Percentiles rank a stretch among this genome's conserved stretches.
Evolutionary conservation across 164 flowering plant genomes (phyloP).

Genomic region (Stephania yunnanensis): DNA sequence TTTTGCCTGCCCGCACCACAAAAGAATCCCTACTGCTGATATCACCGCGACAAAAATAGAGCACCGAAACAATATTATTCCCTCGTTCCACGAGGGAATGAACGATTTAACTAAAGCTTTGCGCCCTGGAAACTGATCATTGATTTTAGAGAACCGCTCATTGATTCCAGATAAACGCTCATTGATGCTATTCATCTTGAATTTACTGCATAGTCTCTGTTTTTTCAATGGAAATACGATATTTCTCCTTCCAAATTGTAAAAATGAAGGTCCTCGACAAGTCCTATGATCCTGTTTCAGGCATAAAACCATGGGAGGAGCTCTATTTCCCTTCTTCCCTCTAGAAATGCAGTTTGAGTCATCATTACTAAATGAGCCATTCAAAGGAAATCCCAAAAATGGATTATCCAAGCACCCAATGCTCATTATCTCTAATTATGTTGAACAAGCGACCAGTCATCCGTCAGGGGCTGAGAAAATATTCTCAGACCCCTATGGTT

Average conservation of each 20-base stretch:
- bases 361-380: constrained; percentile 23
- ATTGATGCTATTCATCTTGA: constrained; percentile 42
- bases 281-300: constrained; percentile 36
- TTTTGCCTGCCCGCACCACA: constrained; percentile 73
- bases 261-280: constrained; percentile 33
- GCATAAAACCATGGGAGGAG: constrained; percentile 25
- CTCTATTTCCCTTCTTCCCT: constrained; percentile 20
- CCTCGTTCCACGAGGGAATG: constrained; percentile 73
- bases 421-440: constrained; percentile 43
- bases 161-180: constrained; percentile 45
- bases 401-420: constrained; percentile 29
- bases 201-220: constrained; percentile 31
- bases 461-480: constrained; percentile 64
- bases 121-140: constrained; percentile 47
- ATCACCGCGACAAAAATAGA: constrained; percentile 66
- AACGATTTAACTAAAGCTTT: constrained; percentile 52
- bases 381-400: constrained; percentile 48
- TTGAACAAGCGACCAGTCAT: constrained; percentile 22
- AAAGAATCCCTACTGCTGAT: constrained; percentile 69
- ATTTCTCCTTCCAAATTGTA: constrained; percentile 49
- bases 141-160: constrained; percentile 50
- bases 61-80: constrained; percentile 65
- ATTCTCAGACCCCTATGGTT: constrained; percentile 58
- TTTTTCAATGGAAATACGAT: constrained; percentile 35
- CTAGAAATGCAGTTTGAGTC: constrained; percentile 18